Conservation (phyloP, 2,329 filamentous ascomycete species). For the Iodosphaeria phyllophila region DNA sequence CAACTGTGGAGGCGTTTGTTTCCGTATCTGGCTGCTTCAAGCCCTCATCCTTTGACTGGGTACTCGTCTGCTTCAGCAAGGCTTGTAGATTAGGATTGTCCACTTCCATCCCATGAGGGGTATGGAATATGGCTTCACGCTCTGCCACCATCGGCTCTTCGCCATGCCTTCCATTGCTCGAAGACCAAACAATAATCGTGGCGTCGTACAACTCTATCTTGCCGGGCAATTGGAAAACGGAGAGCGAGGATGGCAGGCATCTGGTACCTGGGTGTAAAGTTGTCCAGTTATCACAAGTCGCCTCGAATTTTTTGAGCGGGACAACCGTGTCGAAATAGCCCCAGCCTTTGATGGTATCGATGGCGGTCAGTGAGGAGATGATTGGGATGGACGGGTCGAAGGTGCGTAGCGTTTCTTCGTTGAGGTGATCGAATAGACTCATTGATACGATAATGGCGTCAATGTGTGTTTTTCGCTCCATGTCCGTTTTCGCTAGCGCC, state of each 20-base stretch:
- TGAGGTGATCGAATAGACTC: conserved; percentile 4
- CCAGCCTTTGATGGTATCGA: conserved; percentile 2
- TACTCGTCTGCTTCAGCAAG: conserved; percentile 2
- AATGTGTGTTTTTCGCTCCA: background rate
- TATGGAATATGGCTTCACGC: background rate
- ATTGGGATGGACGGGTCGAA: conserved; percentile 5
- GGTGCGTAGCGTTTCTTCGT: conserved; percentile 3
- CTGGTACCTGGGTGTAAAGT: conserved; percentile 2
- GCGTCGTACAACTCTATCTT: conserved; percentile 1
- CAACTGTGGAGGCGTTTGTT: too few species aligned
- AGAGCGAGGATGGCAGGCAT: conserved; percentile 4
- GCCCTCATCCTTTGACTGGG: too few species aligned
- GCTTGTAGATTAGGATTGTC: conserved; percentile 1
- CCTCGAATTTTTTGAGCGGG: background rate
- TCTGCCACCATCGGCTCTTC: background rate
- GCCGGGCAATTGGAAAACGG: conserved; percentile 2
- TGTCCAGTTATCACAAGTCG: conserved; percentile 1
- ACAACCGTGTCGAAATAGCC: conserved; percentile 4
- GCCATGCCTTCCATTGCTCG: conserved; percentile 1
- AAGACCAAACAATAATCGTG: conserved; percentile 3
- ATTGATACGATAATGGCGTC: conserved; percentile 5
- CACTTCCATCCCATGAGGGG: conserved; percentile 4
- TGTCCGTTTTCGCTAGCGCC: background rate
- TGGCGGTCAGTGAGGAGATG: conserved; percentile 3
- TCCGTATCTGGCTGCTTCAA: too few species aligned